Percentiles rank a stretch among this genome's conserved stretches.
phyloP scores from a whole-genome alignment of 768 basidiomycete species.

The Lentinula lateritia region DNA sequence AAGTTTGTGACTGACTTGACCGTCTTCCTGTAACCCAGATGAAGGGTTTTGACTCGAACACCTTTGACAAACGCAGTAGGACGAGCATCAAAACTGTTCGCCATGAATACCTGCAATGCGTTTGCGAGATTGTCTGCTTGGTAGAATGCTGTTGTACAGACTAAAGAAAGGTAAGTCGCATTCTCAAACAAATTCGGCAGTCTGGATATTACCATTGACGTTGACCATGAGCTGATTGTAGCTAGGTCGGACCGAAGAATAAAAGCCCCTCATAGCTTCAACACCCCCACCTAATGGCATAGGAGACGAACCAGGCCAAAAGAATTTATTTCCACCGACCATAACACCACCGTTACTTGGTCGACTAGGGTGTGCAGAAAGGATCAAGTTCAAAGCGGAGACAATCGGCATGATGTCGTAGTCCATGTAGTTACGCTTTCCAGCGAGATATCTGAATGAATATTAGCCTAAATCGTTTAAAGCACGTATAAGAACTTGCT shows the following conservation, averaged over 20 bases:
- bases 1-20: slow-evolving; percentile 51
- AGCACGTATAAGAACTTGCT: slow-evolving; percentile 25
- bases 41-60: slow-evolving; percentile 58
- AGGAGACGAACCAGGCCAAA: slow-evolving; percentile 44
- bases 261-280: slow-evolving; percentile 54
- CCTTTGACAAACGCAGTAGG: slow-evolving; percentile 58
- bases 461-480: slow-evolving; percentile 6
- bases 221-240: slow-evolving; percentile 60
- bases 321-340: slow-evolving; percentile 63
- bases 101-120: slow-evolving; percentile 49
- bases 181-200: not conserved
- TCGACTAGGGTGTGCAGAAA: slow-evolving; percentile 50
- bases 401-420: slow-evolving; percentile 56
- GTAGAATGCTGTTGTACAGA: slow-evolving; percentile 59
- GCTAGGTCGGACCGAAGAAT: slow-evolving; percentile 52
- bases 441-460: slow-evolving; percentile 41
- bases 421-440: slow-evolving; percentile 45
- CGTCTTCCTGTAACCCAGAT: slow-evolving; percentile 73
- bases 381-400: slow-evolving; percentile 59
- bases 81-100: slow-evolving; percentile 55
- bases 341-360: slow-evolving; percentile 53
- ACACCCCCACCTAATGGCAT: slow-evolving; percentile 49
- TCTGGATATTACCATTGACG: slow-evolving; percentile 46
- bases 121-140: slow-evolving; percentile 59
- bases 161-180: slow-evolving; percentile 17